A percentile compares a stretch with the other conserved stretches of the same genome.
Evolutionary conservation across 2,329 filamentous ascomycete genomes (phyloP).

Genomic region (Ilyonectria sp.): DNA sequence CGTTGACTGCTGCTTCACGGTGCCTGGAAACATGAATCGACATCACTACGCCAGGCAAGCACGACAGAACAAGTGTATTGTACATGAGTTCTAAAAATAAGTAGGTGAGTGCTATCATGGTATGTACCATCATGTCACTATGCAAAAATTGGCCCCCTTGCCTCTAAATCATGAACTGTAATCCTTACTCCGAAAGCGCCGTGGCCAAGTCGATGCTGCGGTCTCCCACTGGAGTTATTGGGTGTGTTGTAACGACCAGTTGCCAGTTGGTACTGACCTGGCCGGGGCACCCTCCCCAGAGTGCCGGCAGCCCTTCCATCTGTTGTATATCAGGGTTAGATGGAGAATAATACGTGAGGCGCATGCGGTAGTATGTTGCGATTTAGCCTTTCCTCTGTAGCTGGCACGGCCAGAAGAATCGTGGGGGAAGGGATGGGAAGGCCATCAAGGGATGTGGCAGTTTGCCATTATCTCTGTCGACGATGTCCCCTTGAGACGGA

Average conservation of each 20-base stretch:
- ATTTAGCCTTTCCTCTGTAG: not conserved
- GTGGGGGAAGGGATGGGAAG: conserved; percentile 1
- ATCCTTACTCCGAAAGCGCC: conserved; percentile 27
- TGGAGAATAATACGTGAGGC: conserved; percentile 16
- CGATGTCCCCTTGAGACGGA: not conserved
- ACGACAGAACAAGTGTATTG: not conserved
- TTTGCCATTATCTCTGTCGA: not conserved
- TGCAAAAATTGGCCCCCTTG: conserved; percentile 3
- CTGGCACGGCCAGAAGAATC: conserved; percentile 2
- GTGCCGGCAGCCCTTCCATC: not conserved
- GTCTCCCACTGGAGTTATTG: conserved; percentile 3
- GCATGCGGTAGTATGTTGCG: conserved; percentile 7
- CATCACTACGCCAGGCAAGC: not conserved
- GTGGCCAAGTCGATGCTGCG: conserved; percentile 8
- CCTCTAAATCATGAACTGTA: conserved; percentile 26
- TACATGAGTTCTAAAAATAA: conserved; percentile 14
- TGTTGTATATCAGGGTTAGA: conserved; percentile 8
- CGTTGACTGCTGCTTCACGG: not conserved
- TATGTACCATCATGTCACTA: conserved; percentile 21
- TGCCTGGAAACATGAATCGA: not conserved
- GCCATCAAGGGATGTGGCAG: not conserved
- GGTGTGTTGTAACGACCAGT: not conserved
- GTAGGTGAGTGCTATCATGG: conserved; percentile 7
- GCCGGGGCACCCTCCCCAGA: not conserved
- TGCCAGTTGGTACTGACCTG: not conserved